Evolutionary conservation across 176 grass and related monocot genomes (phyloP), one percentile per base, ranked within the genome.

Genomic region (Chloris gayana): DNA sequence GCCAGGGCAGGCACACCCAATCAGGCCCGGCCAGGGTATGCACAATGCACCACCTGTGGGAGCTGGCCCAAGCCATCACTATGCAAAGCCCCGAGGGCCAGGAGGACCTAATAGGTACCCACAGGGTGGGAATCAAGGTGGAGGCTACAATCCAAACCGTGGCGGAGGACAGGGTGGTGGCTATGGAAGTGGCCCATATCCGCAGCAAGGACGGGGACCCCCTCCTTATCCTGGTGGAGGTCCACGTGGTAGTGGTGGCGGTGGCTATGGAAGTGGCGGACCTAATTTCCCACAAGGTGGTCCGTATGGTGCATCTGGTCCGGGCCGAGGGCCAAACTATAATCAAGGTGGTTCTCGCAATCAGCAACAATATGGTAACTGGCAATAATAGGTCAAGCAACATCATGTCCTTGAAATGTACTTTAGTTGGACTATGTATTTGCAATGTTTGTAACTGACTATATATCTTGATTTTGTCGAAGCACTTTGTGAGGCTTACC

Each of bases 291-390:
- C 24, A 37, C 91, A 94, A 47, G 87, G 94, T 14, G 89, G 87
- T 1, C 89, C 85, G 0, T 94, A 94, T 71, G 91, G 85, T 70
- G 58, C 87, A 53, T 88, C 94, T 35, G 94, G 87, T 78, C 87
- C 83, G 9, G 89, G 91, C 22, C 67, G 91, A 34, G 94, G 87
- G 15, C 87, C 82, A 2, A 90, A 90, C 79, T 87, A 87, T 46
- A 34, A 44, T 64, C 90, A 90, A 79, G 88, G 88, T 14, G 73
- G 83, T 49, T 85, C 87, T 39, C 87, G 86, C 59, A 89, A 90
- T 67, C 91, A 97, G 65, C 92, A 94, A 44, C 89, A 93, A 34
- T 97, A 94, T 51, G 94, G 94, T 21, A 88, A 74, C 62, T 91
- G 87, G 91, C 89, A 94, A 82, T 91, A 88, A 74, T 62, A 32